Evolutionary conservation across 2,329 filamentous ascomycete genomes (phyloP), one percentile per base, ranked within the genome.

Genomic region (Clarireedia homoeocarpa): DNA sequence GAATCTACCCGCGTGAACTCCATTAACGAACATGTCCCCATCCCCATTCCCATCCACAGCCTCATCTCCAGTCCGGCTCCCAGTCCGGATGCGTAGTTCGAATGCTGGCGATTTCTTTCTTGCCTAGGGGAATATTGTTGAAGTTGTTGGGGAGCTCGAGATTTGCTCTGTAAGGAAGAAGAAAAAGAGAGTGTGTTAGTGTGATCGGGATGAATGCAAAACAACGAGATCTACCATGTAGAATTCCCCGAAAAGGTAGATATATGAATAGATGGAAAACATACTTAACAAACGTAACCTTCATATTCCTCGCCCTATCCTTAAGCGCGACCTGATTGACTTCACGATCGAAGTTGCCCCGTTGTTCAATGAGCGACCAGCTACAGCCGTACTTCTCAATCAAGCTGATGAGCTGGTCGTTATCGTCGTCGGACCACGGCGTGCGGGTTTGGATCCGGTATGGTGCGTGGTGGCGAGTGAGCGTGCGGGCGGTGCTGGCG

Each of bases 231-330:
- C 14, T 5, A 6, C 7, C 17, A 20, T 20, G 20, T 20, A 20
- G 20, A 20, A 20, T 20, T 20, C 20, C 20, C 20, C 20, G 20
- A 20, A 20, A 20, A 20, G 20, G 20, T 20, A 20, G 20, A 20
- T 20, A 20, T 20, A 20, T 20, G 20, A 20, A 20, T 20, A 20
- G 20, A 20, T 20, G 20, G 20, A 15, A 23, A 23, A 46, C 42
- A 46, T 46, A 46, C 42, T 24, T 23, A 14, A 46, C 23, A 46
- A 23, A 46, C n/a, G 68, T 68, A 42, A 73, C 68, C 63, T 78
- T 79, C 56, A 83, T 67, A 58, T 80, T 81, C 51, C 80, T 72
- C 4, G 78, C 80, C 58, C 75, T 75, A 59, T 80, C 77, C 61
- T 79, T 80, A 6, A 83, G 58, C 46, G 80, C 76, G 2, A 80